Evolutionary conservation across 2,329 filamentous ascomycete species (phyloP).

Genomic region (Daldinia sp.): DNA sequence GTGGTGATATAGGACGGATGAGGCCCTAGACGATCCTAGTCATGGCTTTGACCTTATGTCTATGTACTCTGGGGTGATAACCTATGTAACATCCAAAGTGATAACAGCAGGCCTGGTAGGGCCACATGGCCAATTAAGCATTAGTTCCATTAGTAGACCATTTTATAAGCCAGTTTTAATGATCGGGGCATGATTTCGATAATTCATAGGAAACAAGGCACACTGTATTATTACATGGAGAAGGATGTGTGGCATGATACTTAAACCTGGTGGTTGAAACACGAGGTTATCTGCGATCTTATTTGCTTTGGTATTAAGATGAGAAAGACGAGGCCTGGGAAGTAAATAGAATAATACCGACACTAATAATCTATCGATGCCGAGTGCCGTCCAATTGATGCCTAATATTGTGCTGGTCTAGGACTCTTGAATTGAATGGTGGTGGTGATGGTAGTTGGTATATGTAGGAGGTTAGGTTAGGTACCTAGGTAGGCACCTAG

Average conservation of each 20-base stretch:
- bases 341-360: no score
- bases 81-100: not conserved
- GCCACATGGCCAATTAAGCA: not conserved
- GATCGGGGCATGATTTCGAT: not conserved
- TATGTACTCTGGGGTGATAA: slow-evolving; percentile 2
- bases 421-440: no score
- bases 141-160: not conserved
- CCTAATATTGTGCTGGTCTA: no score
- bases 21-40: not conserved
- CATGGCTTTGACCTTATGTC: not conserved
- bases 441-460: no score
- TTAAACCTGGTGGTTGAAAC: no score
- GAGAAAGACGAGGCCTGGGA: no score
- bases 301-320: no score
- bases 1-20: not conserved
- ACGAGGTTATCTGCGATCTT: no score
- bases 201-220: not conserved
- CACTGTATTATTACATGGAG: not conserved
- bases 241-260: not conserved
- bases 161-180: not conserved
- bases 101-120: not conserved
- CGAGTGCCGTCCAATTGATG: no score
- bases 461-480: no score
- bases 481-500: no score
- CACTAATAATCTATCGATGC: no score